These are phyloP conservation scores for Carex myosuroides DNA, from an alignment of 176 grass and related monocot genomes.

Conservation along the genomic window DNA sequence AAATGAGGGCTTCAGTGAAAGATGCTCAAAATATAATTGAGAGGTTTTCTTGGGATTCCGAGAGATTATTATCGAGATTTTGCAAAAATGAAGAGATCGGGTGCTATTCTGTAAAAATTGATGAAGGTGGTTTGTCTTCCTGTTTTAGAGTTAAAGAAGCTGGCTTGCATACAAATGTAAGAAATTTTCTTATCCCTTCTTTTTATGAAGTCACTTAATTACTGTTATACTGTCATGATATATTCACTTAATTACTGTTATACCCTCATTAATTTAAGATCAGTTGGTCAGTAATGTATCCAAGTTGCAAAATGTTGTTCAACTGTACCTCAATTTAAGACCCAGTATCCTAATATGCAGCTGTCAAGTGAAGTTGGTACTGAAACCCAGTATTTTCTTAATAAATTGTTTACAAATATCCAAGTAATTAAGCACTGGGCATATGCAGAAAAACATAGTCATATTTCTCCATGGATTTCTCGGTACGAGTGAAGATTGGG, in stretches of 20 bases:
- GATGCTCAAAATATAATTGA: constrained; percentile 51
- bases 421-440: not conserved
- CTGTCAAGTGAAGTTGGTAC: no score
- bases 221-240: not conserved
- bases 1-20: constrained; percentile 58
- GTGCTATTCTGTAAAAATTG: constrained; percentile 50
- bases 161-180: constrained; percentile 61
- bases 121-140: constrained; percentile 49
- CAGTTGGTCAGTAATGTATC: not conserved
- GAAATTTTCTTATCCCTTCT: constrained; percentile 16
- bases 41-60: constrained; percentile 34
- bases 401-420: not conserved
- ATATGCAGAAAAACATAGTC: constrained; percentile 60
- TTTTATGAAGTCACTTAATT: not conserved
- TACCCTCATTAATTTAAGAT: not conserved
- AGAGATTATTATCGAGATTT: constrained; percentile 47
- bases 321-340: not conserved
- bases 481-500: constrained; percentile 83
- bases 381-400: no score
- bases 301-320: not conserved
- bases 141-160: constrained; percentile 64
- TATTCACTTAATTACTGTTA: no score
- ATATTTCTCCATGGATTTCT: constrained; percentile 98
- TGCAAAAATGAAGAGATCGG: constrained; percentile 42
- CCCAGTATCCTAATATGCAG: not conserved